A percentile compares a stretch with the other conserved stretches of the same genome.
Conservation (phyloP, 2,329 filamentous ascomycete genomes). For the Pyrenochaeta sp. region DNA sequence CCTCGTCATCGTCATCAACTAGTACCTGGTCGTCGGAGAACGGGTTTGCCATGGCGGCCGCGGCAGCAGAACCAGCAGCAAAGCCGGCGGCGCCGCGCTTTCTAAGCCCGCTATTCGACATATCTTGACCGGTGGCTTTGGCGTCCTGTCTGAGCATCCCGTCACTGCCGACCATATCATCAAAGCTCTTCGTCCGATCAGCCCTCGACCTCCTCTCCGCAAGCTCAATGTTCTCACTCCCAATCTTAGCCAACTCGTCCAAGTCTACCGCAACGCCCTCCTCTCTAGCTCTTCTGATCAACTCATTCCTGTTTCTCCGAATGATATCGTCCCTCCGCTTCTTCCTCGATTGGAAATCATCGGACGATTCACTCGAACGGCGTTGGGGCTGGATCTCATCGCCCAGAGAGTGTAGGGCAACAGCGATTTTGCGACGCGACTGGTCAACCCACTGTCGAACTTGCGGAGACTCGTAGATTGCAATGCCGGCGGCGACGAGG, state of each 20-base stretch:
- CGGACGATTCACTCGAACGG: constrained; percentile 42
- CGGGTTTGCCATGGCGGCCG: constrained; percentile 50
- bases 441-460: constrained; percentile 69
- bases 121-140: constrained; percentile 34
- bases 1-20: constrained; percentile 50
- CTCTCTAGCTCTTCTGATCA: constrained; percentile 47
- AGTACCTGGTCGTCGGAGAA: constrained; percentile 56
- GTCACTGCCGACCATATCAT: constrained; percentile 51
- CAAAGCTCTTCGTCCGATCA: constrained; percentile 47
- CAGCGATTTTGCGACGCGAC: constrained; percentile 67
- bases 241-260: constrained; percentile 49
- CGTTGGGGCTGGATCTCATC: constrained; percentile 63
- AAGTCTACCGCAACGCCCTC: constrained; percentile 54
- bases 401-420: constrained; percentile 66
- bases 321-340: constrained; percentile 43
- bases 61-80: constrained; percentile 48
- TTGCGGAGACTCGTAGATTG: constrained; percentile 70
- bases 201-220: constrained; percentile 26
- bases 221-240: constrained; percentile 36
- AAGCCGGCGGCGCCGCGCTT: constrained; percentile 49
- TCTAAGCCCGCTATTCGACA: constrained; percentile 26
- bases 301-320: constrained; percentile 44
- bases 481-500: constrained; percentile 68
- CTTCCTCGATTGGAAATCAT: constrained; percentile 45
- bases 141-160: constrained; percentile 47